Percentiles rank a stretch among this genome's conserved stretches.
Evolutionary conservation across 495 filamentous ascomycete genomes (phyloP).

Genomic region (Tetracladium marchalianum): DNA sequence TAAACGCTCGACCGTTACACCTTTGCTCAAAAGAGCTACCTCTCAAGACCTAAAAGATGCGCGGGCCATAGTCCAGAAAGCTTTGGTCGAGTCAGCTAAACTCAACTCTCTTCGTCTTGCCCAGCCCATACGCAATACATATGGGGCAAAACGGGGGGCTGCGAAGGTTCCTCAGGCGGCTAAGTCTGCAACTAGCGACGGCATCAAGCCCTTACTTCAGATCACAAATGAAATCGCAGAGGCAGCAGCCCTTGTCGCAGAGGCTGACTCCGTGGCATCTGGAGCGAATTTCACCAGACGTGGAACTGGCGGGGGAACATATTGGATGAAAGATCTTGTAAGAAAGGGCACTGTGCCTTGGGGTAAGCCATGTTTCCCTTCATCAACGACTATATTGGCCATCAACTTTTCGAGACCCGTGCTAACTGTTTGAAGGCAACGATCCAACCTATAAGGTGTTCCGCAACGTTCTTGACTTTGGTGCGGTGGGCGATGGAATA

Average conservation of each 20-base stretch:
- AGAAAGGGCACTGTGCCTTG: slow-evolving; percentile 19
- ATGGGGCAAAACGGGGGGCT: slow-evolving; percentile 6
- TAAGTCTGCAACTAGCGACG: background rate
- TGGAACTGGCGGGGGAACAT: slow-evolving; percentile 7
- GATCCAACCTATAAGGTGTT: slow-evolving; percentile 45
- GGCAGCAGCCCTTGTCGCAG: slow-evolving; percentile 24
- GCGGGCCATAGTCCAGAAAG: slow-evolving; percentile 12
- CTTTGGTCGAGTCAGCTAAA: slow-evolving; percentile 12
- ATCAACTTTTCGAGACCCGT: slow-evolving; percentile 46
- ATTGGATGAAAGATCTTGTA: slow-evolving; percentile 17
- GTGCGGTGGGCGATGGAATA: slow-evolving; percentile 26
- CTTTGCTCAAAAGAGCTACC: slow-evolving; percentile 13
- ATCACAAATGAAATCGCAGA: slow-evolving; percentile 22
- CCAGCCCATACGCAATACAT: slow-evolving; percentile 13
- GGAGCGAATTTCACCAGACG: slow-evolving; percentile 7
- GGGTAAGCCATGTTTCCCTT: slow-evolving; percentile 3
- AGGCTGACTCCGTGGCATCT: slow-evolving; percentile 13
- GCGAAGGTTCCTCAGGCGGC: background rate
- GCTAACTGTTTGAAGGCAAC: background rate
- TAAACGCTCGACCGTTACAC: background rate
- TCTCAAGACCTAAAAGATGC: slow-evolving; percentile 12
- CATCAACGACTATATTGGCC: slow-evolving; percentile 47
- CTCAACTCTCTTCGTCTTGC: slow-evolving; percentile 15
- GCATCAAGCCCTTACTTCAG: slow-evolving; percentile 15
- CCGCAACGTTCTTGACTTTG: slow-evolving; percentile 50